Evolutionary conservation across 2,329 filamentous ascomycete species (phyloP).

Genomic region (Rasamsonia emersonii): DNA sequence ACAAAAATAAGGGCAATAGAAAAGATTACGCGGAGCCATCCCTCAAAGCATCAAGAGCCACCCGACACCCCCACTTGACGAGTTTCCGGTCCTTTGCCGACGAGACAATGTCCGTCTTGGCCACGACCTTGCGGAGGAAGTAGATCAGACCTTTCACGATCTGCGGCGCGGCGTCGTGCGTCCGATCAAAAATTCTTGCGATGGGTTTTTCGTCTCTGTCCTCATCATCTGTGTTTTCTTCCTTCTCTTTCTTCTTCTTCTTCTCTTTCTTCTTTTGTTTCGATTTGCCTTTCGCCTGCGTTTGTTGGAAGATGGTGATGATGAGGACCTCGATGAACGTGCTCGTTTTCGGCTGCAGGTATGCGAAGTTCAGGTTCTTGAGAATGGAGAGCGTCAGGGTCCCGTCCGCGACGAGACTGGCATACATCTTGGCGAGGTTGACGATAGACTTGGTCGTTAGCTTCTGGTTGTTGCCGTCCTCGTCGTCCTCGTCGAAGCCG

Average conservation of each 20-base stretch:
- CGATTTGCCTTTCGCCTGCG: slow-evolving; percentile 39
- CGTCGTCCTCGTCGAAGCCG: slow-evolving; percentile 46
- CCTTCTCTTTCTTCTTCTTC: slow-evolving; percentile 8
- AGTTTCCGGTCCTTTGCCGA: slow-evolving; percentile 44
- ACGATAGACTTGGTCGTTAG: slow-evolving; percentile 52
- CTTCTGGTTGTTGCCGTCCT: slow-evolving; percentile 28
- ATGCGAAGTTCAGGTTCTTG: slow-evolving; percentile 64
- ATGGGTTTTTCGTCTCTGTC: slow-evolving; percentile 50
- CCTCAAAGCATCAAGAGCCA: slow-evolving; percentile 34
- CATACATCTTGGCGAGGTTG: slow-evolving; percentile 61
- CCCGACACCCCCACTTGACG: slow-evolving; percentile 39
- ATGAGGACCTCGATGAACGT: slow-evolving; percentile 75
- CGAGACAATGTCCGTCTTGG: slow-evolving; percentile 51
- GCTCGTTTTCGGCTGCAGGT: slow-evolving; percentile 65
- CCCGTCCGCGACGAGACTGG: slow-evolving; percentile 52
- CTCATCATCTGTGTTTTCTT: slow-evolving; percentile 12
- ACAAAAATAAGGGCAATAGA: too few species aligned
- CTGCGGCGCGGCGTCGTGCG: slow-evolving; percentile 51
- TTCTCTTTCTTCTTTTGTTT: slow-evolving; percentile 17
- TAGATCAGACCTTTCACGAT: slow-evolving; percentile 68
- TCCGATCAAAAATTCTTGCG: slow-evolving; percentile 57
- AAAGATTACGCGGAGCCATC: slow-evolving; percentile 16
- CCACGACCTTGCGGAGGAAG: slow-evolving; percentile 68
- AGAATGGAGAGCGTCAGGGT: slow-evolving; percentile 49
- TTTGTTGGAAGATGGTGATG: slow-evolving; percentile 63